Evolutionary conservation across 1,284 basidiomycete species (phyloP).

Genomic region (Hemileia vastatrix): DNA sequence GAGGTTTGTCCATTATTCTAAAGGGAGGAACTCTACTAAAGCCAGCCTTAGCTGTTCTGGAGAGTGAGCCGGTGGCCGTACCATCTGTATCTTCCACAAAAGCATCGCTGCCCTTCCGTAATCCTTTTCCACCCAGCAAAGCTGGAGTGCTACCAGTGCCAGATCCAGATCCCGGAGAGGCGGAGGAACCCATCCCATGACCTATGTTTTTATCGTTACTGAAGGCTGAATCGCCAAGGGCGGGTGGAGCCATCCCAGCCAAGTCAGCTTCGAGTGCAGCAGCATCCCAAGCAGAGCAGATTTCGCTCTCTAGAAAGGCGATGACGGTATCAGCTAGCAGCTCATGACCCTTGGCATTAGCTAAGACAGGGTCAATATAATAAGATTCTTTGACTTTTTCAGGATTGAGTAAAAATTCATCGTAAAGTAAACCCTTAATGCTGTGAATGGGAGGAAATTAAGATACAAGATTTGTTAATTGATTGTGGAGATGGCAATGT

Average conservation of each 20-base stretch:
- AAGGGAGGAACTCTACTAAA: conserved; percentile 55
- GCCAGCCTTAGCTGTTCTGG: conserved; percentile 24
- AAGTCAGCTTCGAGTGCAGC: conserved; percentile 52
- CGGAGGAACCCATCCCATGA: conserved; percentile 54
- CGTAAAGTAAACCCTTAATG: conserved; percentile 69
- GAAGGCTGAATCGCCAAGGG: conserved; percentile 27
- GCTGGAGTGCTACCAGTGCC: conserved; percentile 51
- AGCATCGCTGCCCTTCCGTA: conserved; percentile 33
- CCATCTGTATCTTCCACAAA: conserved; percentile 42
- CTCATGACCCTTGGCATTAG: conserved; percentile 67
- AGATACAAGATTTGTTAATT: background rate
- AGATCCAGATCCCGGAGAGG: too few species aligned
- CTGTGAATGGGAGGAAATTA: conserved; percentile 45
- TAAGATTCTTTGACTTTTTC: conserved; percentile 56
- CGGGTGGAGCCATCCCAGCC: conserved; percentile 33
- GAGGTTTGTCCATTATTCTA: conserved; percentile 63
- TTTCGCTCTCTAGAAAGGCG: conserved; percentile 74
- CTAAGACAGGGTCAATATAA: conserved; percentile 72
- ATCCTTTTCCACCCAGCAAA: conserved; percentile 27
- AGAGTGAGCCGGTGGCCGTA: conserved; percentile 27
- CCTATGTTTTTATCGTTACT: conserved; percentile 46
- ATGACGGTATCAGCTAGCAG: conserved; percentile 73
- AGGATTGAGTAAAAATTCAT: conserved; percentile 67
- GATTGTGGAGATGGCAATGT: background rate
- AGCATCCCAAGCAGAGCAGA: conserved; percentile 72